phyloP scores from a whole-genome alignment of 108 stramenopile species.

The Seminavis robusta region DNA sequence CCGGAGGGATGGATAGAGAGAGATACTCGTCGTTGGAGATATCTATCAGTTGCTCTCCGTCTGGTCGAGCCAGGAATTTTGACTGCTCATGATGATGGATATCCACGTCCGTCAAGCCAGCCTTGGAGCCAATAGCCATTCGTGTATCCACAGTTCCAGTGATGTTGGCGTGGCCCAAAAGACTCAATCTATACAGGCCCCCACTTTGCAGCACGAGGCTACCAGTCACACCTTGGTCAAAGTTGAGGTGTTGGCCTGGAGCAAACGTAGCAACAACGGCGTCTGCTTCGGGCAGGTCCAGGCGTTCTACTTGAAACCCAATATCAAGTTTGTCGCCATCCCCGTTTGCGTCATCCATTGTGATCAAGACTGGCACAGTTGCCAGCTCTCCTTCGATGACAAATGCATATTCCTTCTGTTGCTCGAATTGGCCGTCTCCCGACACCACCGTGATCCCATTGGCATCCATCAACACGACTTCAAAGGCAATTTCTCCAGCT shows the following conservation, averaged over 20 bases:
- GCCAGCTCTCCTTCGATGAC: slow-evolving; percentile 15
- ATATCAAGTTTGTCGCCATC: slow-evolving; percentile 11
- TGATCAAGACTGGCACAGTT: slow-evolving; percentile 6
- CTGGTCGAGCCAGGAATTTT: too few species aligned
- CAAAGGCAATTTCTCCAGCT: slow-evolving; percentile 7
- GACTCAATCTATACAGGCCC: too few species aligned
- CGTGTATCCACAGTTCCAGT: too few species aligned
- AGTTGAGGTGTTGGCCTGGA: neutral
- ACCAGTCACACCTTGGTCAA: neutral
- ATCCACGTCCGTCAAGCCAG: too few species aligned
- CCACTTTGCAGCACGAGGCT: too few species aligned
- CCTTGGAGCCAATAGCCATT: too few species aligned
- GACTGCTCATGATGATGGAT: too few species aligned
- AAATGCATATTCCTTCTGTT: slow-evolving; percentile 4
- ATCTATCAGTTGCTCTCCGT: too few species aligned
- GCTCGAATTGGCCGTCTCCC: slow-evolving; percentile 12
- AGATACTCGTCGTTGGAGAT: too few species aligned
- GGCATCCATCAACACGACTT: neutral
- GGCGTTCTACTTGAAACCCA: slow-evolving; percentile 16
- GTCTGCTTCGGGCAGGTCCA: slow-evolving; percentile 10
- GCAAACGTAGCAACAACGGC: slow-evolving; percentile 13
- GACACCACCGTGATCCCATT: slow-evolving; percentile 9
- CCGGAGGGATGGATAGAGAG: too few species aligned
- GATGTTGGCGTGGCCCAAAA: too few species aligned
- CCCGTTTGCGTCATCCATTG: slow-evolving; percentile 3